Evolutionary conservation across 768 basidiomycete species (phyloP).

Genomic region (Mycena belliarum): DNA sequence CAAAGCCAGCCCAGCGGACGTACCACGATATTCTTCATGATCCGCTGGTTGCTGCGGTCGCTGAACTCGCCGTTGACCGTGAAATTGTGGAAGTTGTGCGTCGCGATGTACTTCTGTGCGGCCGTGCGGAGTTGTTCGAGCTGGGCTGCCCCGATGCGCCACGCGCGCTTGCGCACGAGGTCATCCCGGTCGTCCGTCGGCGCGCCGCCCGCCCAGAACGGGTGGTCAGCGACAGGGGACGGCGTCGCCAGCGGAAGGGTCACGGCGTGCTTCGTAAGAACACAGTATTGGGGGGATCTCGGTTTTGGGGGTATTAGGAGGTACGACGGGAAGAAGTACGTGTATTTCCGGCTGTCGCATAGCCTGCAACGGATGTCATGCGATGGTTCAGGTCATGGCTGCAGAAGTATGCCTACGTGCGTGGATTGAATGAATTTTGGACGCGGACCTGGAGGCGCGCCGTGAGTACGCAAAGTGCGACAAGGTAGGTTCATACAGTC

Average conservation of each 20-base stretch:
- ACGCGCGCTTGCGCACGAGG: constrained; percentile 64
- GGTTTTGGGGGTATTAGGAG: constrained; percentile 89
- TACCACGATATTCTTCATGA: constrained; percentile 88
- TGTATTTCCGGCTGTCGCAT: constrained; percentile 96
- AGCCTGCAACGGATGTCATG: constrained; percentile 44
- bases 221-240: constrained; percentile 32
- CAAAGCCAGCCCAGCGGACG: neutral
- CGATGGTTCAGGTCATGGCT: too few species aligned
- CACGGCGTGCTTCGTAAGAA: constrained; percentile 36
- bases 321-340: constrained; percentile 95
- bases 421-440: constrained; percentile 82
- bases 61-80: constrained; percentile 85
- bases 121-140: constrained; percentile 57
- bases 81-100: constrained; percentile 98
- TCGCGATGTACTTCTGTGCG: constrained; percentile 73
- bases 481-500: constrained; percentile 51
- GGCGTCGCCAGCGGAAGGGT: constrained; percentile 27
- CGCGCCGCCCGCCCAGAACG: constrained; percentile 62
- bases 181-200: constrained; percentile 55
- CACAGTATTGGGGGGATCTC: constrained; percentile 57
- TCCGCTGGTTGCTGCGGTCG: constrained; percentile 81
- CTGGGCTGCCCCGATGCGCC: constrained; percentile 59
- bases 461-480: too few species aligned
- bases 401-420: constrained; percentile 47
- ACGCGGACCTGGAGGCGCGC: constrained; percentile 55